Percentiles rank a stretch among this genome's conserved stretches.
phyloP scores from a whole-genome alignment of 2,329 filamentous ascomycete genomes.

The Didymella keratinophila region DNA sequence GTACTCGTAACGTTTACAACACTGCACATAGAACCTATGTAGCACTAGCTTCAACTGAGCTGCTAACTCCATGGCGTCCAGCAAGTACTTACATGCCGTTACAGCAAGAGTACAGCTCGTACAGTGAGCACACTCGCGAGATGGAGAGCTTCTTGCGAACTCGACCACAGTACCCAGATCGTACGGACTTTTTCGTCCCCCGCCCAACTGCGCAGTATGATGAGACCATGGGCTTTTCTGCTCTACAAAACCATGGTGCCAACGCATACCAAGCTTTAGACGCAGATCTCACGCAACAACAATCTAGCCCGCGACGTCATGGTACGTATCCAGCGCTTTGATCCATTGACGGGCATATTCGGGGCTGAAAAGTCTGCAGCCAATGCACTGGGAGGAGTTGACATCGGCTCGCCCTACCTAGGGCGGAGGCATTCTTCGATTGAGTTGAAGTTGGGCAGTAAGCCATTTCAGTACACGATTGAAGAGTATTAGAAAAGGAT shows the following conservation, averaged over 20 bases:
- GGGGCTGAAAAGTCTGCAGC: not conserved
- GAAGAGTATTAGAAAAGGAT: not conserved
- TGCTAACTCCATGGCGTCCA: not conserved
- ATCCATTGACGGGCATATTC: no score
- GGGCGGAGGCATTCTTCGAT: constrained; percentile 1
- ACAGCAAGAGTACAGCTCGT: not conserved
- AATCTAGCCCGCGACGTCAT: not conserved
- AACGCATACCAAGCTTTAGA: not conserved
- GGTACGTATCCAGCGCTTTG: not conserved
- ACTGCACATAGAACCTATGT: not conserved
- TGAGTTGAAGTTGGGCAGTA: not conserved
- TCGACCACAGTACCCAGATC: not conserved
- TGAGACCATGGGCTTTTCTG: not conserved
- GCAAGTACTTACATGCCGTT: not conserved
- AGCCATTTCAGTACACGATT: not conserved
- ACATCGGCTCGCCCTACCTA: not conserved
- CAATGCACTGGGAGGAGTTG: not conserved
- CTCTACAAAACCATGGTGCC: not conserved
- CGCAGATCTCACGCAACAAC: not conserved
- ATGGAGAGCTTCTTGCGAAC: constrained; percentile 1
- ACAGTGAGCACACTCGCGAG: not conserved
- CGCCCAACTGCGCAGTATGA: not conserved
- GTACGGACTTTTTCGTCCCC: not conserved
- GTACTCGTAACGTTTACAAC: not conserved
- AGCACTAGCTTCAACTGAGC: not conserved